A percentile compares a stretch with the other conserved stretches of the same genome.
Conservation (phyloP, 1,284 basidiomycete genomes). For the Ceratobasidium sp. region DNA sequence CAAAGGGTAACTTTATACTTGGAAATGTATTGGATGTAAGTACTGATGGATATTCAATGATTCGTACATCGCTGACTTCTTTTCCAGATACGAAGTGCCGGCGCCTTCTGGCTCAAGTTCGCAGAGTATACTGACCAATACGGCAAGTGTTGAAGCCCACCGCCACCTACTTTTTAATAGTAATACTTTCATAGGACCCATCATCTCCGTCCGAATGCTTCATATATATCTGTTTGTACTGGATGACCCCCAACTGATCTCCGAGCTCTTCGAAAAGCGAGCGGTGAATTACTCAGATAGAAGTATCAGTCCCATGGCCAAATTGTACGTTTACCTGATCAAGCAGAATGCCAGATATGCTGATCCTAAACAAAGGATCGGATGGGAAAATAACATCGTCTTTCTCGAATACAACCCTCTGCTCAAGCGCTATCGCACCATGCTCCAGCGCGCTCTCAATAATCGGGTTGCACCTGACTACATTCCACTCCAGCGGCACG, state of each 20-base stretch:
- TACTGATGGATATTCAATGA: neutral
- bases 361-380: neutral
- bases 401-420: neutral
- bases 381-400: neutral
- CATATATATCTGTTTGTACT: neutral
- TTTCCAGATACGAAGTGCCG: neutral
- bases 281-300: neutral
- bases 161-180: no score
- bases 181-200: neutral
- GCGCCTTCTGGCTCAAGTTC: neutral
- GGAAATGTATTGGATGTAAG: slow-evolving; percentile 18
- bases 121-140: neutral
- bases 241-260: neutral
- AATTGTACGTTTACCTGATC: neutral
- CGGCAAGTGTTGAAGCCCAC: neutral
- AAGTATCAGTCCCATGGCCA: neutral
- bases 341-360: neutral
- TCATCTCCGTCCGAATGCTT: neutral
- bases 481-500: neutral
- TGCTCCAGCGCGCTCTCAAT: neutral
- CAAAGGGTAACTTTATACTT: slow-evolving; percentile 9
- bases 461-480: neutral
- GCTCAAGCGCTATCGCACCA: neutral
- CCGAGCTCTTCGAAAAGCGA: slow-evolving; percentile 20
- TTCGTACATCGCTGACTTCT: no score